A percentile compares a stretch with the other conserved stretches of the same genome.
Evolutionary conservation across 2,329 filamentous ascomycete species (phyloP).

Genomic region (Chaetomium strumarium): DNA sequence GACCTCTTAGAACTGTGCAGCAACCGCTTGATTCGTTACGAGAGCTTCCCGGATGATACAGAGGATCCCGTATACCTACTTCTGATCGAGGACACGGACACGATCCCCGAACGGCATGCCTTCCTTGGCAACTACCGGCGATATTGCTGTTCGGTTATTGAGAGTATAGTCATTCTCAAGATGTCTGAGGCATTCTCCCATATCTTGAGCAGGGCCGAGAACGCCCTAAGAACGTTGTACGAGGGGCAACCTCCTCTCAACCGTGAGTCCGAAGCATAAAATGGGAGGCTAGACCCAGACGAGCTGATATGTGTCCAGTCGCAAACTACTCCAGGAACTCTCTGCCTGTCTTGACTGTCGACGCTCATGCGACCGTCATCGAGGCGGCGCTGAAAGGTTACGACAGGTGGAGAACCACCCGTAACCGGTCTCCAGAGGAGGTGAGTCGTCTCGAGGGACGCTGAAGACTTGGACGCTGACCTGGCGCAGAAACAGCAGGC

Average conservation of each 20-base stretch:
- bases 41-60: constrained; percentile 75
- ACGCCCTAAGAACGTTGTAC: constrained; percentile 69
- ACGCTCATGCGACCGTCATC: constrained; percentile 84
- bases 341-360: constrained; percentile 68
- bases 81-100: constrained; percentile 90
- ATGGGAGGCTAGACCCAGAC: not conserved
- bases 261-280: constrained; percentile 39
- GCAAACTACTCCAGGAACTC: constrained; percentile 63
- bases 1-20: constrained; percentile 78
- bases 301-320: constrained; percentile 33
- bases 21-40: constrained; percentile 78
- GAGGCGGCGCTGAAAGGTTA: constrained; percentile 87
- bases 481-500: constrained; percentile 43
- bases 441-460: constrained; percentile 22
- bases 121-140: constrained; percentile 94
- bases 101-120: constrained; percentile 84
- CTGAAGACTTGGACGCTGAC: not conserved
- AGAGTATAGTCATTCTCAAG: constrained; percentile 75
- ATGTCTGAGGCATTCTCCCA: constrained; percentile 81
- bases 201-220: constrained; percentile 74
- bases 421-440: constrained; percentile 20
- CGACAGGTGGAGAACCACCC: constrained; percentile 60
- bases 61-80: constrained; percentile 75
- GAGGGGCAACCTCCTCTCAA: constrained; percentile 62
- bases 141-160: constrained; percentile 82